A percentile compares a stretch with the other conserved stretches of the same genome.
phyloP scores from a whole-genome alignment of 176 grass and related monocot species.

The Oryza meyeriana region DNA sequence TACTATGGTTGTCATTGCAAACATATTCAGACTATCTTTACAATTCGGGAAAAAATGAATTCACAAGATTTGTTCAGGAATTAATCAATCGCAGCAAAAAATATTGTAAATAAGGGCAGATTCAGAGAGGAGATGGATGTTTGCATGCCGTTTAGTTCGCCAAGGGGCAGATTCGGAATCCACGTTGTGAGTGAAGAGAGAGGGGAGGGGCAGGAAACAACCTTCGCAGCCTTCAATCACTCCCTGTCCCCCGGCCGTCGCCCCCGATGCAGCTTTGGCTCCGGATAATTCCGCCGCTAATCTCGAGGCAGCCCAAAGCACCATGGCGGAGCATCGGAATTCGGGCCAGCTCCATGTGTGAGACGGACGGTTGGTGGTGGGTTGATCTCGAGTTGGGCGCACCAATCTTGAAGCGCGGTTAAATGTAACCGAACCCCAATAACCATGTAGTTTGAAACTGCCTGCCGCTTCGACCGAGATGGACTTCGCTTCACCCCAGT shows the following conservation, averaged over 20 bases:
- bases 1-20: neutral
- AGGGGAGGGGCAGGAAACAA: neutral
- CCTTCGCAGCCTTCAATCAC: constrained; percentile 36
- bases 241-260: constrained; percentile 21
- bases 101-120: neutral
- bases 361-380: neutral
- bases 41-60: neutral
- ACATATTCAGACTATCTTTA: neutral
- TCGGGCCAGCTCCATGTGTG: neutral
- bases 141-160: neutral
- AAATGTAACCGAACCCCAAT: neutral
- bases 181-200: neutral
- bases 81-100: neutral
- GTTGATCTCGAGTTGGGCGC: neutral
- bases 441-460: neutral
- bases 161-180: constrained; percentile 2
- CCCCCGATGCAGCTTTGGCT: constrained; percentile 27
- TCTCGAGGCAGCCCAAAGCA: constrained; percentile 37
- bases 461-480: neutral
- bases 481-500: neutral
- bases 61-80: neutral
- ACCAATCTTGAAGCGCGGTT: neutral
- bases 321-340: constrained; percentile 10
- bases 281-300: constrained; percentile 20
- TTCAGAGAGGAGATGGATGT: neutral